These are phyloP conservation scores for Ophiostoma ulmi DNA, from an alignment of 2,329 filamentous ascomycete species.

Conservation along the genomic window DNA sequence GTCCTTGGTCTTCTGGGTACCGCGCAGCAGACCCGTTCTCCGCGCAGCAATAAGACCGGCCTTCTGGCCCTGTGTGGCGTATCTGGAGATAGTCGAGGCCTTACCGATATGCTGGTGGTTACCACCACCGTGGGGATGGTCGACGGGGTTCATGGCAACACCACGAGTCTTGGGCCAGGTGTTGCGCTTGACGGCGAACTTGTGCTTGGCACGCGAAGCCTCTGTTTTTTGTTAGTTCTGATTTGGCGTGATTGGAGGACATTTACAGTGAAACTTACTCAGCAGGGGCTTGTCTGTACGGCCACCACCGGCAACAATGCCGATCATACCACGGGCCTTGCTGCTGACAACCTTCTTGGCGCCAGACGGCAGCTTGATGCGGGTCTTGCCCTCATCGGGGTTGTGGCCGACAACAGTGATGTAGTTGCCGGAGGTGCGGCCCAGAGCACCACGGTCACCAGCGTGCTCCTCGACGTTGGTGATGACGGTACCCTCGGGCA, in stretches of 20 bases:
- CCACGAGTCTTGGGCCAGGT: slow-evolving; percentile 99
- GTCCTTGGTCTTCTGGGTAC: slow-evolving; percentile 99
- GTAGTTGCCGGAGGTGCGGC: slow-evolving; percentile 98
- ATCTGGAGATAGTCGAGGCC: slow-evolving; percentile 98
- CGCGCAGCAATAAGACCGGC: slow-evolving; percentile 99
- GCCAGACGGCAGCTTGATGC: slow-evolving; percentile 97
- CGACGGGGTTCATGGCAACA: slow-evolving; percentile 99
- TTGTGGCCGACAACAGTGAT: slow-evolving; percentile 97
- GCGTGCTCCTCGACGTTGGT: slow-evolving; percentile 99
- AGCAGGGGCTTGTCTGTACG: slow-evolving; percentile 99
- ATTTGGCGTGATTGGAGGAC: background rate
- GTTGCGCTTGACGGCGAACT: slow-evolving; percentile 99
- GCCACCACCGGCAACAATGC: slow-evolving; percentile 98
- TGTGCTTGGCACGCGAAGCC: slow-evolving; percentile 99
- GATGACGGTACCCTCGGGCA: slow-evolving; percentile 98
- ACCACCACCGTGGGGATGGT: slow-evolving; percentile 98
- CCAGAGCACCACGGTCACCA: slow-evolving; percentile 92
- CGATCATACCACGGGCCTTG: slow-evolving; percentile 93
- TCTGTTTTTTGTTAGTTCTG: slow-evolving; percentile 50
- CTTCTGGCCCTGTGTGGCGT: slow-evolving; percentile 98
- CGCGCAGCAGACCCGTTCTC: slow-evolving; percentile 98
- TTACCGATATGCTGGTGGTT: slow-evolving; percentile 99
- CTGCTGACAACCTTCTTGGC: slow-evolving; percentile 98
- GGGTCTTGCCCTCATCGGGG: slow-evolving; percentile 98
- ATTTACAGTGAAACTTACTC: slow-evolving; percentile 52